Conservation (phyloP, 768 basidiomycete genomes). For the Podaxis sp. region DNA sequence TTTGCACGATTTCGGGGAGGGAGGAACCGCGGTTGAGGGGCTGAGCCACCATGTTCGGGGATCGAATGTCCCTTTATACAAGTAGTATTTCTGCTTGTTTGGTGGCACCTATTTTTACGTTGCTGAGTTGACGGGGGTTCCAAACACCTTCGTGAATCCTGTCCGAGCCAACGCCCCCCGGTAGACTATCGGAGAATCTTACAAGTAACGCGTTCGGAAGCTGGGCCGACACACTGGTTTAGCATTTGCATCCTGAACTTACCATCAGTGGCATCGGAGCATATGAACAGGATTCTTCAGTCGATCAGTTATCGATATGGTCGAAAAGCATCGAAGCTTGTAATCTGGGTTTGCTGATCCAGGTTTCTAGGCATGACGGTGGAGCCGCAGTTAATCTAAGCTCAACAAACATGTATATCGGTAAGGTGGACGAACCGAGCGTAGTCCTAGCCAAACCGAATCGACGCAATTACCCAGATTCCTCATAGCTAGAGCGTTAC, state of each 20-base stretch:
- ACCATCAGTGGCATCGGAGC: not conserved
- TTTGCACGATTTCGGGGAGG: not conserved
- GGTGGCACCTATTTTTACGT: not conserved
- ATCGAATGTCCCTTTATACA: not conserved
- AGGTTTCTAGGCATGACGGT: not conserved
- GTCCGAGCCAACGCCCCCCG: not conserved
- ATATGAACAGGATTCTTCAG: not conserved
- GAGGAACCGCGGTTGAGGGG: not conserved
- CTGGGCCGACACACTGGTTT: not conserved
- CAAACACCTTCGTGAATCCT: not conserved
- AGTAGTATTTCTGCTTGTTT: slow-evolving; percentile 9
- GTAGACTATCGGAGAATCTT: not conserved
- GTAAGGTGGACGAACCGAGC: not conserved
- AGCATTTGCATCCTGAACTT: not conserved
- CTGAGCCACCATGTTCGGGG: not conserved
- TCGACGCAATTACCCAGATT: not conserved
- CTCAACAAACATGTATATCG: not conserved
- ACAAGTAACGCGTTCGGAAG: slow-evolving; percentile 1
- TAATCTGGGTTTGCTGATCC: not conserved
- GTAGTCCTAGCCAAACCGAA: not conserved
- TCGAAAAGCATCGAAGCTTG: not conserved
- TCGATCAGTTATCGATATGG: not conserved
- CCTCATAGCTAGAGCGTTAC: not conserved
- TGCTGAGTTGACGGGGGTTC: not conserved
- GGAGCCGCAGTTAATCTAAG: not conserved